Base-by-base conservation (phyloP, 441 rosid genomes). In the Populus tomentosa region DNA sequence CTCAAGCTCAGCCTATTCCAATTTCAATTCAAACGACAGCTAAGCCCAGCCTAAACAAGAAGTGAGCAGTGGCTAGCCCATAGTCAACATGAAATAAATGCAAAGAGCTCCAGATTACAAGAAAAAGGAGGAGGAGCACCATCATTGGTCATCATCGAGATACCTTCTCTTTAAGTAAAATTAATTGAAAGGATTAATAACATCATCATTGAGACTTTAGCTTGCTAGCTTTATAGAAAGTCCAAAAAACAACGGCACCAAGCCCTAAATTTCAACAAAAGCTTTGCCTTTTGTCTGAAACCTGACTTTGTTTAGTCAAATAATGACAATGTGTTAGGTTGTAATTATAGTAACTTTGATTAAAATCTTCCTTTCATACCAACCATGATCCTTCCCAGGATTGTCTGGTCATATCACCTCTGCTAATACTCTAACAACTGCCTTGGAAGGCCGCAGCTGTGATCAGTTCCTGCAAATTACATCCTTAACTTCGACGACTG, bases 241-340 rank as follows among this genome's bases (percentile, higher is more conserved):
- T 76, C 74, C 73, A 71, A 71, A 33, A 38, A 66, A 74, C 42
- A 28, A 68, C 13, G 71, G 42, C 68, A 30, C 42, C 71, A 46
- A 9, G 8, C 1, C 64, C 63, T 65, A 26, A 70, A 63, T 70
- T 63, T 77, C 75, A 70, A 71, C 75, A 32, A 26, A 30, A 11
- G 32, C 38, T 68, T 30, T 14, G 7, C 33, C 18, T 42, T 21
- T 66, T 14, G 50, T 38, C 67, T 67, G 69, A n/a, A 76, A 3
- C 24, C 28, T 59, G 33, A 26, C 38, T 70, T 69, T 33, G 73
- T 46, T 73, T 77, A 74, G 82, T 86, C 86, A 86, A 81, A 70
- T 75, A 68, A 81, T 74, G 84, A 56, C 76, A 81, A 74, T 10
- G 81, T 46, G 73, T 82, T 81, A 64, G 86, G 85, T 84, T 33